Conservation (phyloP, 2,329 filamentous ascomycete species). For the Ceratocystis variospora region DNA sequence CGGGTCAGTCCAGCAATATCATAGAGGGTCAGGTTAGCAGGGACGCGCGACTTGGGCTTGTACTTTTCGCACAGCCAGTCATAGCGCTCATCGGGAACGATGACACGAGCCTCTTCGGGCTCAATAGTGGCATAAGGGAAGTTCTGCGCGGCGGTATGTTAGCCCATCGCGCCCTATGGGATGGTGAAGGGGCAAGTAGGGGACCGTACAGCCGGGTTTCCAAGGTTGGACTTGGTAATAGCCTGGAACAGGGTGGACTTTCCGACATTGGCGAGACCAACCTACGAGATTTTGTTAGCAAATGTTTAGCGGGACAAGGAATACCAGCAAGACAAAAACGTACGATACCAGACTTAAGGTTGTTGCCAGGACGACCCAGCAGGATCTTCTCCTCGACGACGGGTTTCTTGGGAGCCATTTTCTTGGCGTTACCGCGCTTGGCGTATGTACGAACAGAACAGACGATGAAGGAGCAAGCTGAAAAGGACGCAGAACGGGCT, state of each 20-base stretch:
- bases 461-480: constrained; percentile 17
- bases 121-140: constrained; percentile 99
- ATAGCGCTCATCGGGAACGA: constrained; percentile 90
- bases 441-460: constrained; percentile 43
- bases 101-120: constrained; percentile 91
- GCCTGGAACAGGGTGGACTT: constrained; percentile 99
- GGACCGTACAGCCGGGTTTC: constrained; percentile 77
- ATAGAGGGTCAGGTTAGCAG: constrained; percentile 94
- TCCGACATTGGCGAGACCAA: constrained; percentile 96
- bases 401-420: constrained; percentile 92
- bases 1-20: constrained; percentile 95
- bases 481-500: constrained; percentile 50
- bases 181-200: constrained; percentile 25
- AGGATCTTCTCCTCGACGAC: constrained; percentile 91
- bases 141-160: constrained; percentile 43
- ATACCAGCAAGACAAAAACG: constrained; percentile 24
- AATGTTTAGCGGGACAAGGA: not conserved
- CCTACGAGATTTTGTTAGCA: constrained; percentile 36
- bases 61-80: constrained; percentile 95
- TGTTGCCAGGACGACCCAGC: constrained; percentile 92
- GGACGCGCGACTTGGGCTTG: constrained; percentile 94
- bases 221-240: constrained; percentile 92
- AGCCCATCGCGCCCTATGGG: constrained; percentile 27
- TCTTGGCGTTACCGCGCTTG: constrained; percentile 40
- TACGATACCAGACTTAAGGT: constrained; percentile 98